These are phyloP conservation scores for Trichophyton schoenleinii DNA, from an alignment of 2,329 filamentous ascomycete species.

Conservation along the genomic window DNA sequence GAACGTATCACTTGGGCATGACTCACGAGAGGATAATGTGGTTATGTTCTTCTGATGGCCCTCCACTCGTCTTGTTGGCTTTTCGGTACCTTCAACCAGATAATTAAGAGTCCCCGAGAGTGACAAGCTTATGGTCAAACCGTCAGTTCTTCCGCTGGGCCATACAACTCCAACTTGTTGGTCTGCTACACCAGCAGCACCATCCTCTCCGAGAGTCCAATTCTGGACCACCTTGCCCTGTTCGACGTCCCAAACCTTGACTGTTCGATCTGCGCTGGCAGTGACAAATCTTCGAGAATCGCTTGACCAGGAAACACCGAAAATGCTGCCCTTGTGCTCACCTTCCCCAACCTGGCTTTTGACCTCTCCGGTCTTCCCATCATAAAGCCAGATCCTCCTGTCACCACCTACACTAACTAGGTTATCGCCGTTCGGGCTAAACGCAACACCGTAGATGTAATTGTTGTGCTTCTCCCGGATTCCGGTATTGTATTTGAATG, in stretches of 20 bases:
- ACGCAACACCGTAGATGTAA: slow-evolving; percentile 77
- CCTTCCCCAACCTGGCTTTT: slow-evolving; percentile 56
- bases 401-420: slow-evolving; percentile 90
- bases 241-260: slow-evolving; percentile 87
- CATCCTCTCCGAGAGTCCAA: slow-evolving; percentile 65
- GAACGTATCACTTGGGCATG: slow-evolving; percentile 46
- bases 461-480: slow-evolving; percentile 67
- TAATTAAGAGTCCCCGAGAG: slow-evolving; percentile 86
- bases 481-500: slow-evolving; percentile 92
- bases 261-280: slow-evolving; percentile 84
- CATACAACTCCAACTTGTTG: slow-evolving; percentile 94
- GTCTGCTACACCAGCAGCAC: slow-evolving; percentile 48
- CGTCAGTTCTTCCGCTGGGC: slow-evolving; percentile 69
- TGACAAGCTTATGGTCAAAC: slow-evolving; percentile 78
- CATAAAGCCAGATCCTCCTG: slow-evolving; percentile 82
- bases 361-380: slow-evolving; percentile 86
- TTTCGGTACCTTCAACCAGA: slow-evolving; percentile 56
- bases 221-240: slow-evolving; percentile 62
- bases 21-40: slow-evolving; percentile 49
- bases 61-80: slow-evolving; percentile 59
- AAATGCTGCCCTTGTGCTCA: slow-evolving; percentile 85
- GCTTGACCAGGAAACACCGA: slow-evolving; percentile 76
- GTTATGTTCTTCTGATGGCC: slow-evolving; percentile 91
- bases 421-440: slow-evolving; percentile 72
- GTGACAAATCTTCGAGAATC: slow-evolving; percentile 82